A percentile compares a stretch with the other conserved stretches of the same genome.
Evolutionary conservation across 2,329 filamentous ascomycete genomes (phyloP).

Genomic region (Dactylonectria estremocensis): DNA sequence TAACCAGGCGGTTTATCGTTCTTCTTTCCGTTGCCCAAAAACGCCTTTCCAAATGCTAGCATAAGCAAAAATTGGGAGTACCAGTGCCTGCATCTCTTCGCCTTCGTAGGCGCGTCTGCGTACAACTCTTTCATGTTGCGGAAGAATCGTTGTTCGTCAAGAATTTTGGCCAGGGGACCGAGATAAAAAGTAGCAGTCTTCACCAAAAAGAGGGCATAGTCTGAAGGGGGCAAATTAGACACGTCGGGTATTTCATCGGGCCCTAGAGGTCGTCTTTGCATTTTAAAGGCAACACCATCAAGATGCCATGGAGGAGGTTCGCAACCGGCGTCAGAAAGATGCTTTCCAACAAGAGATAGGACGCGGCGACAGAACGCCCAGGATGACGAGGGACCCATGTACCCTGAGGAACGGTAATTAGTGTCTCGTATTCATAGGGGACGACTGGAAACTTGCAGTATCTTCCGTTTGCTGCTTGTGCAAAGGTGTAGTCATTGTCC

Average conservation of each 20-base stretch:
- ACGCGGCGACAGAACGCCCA: conserved; percentile 48
- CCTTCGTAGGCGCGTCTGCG: conserved; percentile 40
- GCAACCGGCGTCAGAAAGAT: conserved; percentile 42
- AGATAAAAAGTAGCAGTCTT: conserved; percentile 46
- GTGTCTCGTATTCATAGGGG: neutral
- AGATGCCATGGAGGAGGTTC: conserved; percentile 46
- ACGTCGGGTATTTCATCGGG: conserved; percentile 42
- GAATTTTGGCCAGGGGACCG: conserved; percentile 35
- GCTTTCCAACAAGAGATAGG: conserved; percentile 42
- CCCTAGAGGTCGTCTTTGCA: conserved; percentile 39
- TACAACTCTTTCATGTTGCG: conserved; percentile 43
- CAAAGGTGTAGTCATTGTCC: conserved; percentile 46
- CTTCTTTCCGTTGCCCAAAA: conserved; percentile 43
- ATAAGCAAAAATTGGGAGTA: conserved; percentile 53
- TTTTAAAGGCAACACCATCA: conserved; percentile 44
- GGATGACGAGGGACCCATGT: conserved; percentile 47
- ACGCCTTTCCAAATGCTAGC: conserved; percentile 53
- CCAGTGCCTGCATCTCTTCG: conserved; percentile 43
- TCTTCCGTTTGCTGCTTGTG: conserved; percentile 37
- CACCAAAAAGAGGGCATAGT: conserved; percentile 44
- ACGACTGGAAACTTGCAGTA: conserved; percentile 28
- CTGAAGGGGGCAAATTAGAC: conserved; percentile 39
- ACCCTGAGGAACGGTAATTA: conserved; percentile 32
- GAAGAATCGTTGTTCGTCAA: conserved; percentile 40
- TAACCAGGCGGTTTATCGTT: conserved; percentile 53